Base-by-base conservation (phyloP, 768 basidiomycete species). In the Collybiopsis luxurians region DNA sequence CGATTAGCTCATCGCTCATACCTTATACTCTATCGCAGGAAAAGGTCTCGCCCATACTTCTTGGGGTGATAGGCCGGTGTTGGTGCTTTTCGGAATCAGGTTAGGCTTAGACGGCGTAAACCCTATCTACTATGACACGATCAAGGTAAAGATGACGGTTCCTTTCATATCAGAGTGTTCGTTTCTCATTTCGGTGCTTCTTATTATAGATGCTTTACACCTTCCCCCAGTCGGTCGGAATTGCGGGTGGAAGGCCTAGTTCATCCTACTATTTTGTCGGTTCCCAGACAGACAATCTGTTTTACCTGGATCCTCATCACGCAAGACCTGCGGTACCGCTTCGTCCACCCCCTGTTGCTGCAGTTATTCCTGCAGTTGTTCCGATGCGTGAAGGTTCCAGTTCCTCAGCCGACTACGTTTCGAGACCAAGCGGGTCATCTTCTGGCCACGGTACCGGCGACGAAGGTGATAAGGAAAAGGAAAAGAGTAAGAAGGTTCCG, bases 211-310 rank as follows among this genome's bases (percentile, higher is more conserved):
- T 82, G 24, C 69, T 98, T 30, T 98, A 95, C 68, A 91, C 90
- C 0, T 93, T 95, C 71, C 95, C 95, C 0, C 96, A 98, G 73
- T 92, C 89, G 2, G 90, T 97, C 36, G 97, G 96, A 39, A 98
- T 99, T 53, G 95, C 96, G 0, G 96, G 97, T 38, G 96, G 96
- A 2, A 82, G 97, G 21, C 97, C 96, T 0, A 91, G 91, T n/a
- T 95, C 92, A 0, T 97, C 95, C 0, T 98, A 97, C 70, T 99
- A 98, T 71, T 99, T 99, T 66, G 91, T 99, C 47, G 96, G 93
- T 15, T 81, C 87, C 0, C 96, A 99, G 67, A 89, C 86, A 2
- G 90, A 95, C 60, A 89, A 85, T 48, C 79, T 98, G 6, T 87
- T 93, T 66, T 90, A 92, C 65, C 82, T 91, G 34, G 86, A 91